Base-by-base conservation (phyloP, 257 asterid species). In the Primulina huaijiensis region DNA sequence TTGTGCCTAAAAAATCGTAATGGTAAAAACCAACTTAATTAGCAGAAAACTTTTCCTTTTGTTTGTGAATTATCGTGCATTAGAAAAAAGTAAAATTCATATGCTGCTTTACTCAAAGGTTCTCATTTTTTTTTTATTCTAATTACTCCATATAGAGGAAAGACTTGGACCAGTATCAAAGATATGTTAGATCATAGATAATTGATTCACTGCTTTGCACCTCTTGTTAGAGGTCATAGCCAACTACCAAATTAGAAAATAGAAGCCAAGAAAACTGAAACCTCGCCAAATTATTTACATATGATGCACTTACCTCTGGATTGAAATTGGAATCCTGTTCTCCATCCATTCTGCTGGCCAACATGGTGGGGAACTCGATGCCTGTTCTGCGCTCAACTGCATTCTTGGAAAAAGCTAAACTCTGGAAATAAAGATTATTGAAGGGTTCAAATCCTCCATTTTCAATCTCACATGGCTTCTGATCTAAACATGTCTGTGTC, bases 321-420 rank as follows among this genome's bases (percentile, higher is more conserved):
- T 83, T 62, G 74, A 89, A 87, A 74, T 67, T 79, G 58, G 88
- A 79, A 78, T 67, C 71, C 55, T 69, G 75, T 71, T 91, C 92
- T 59, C 82, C 87, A 59, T 83, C 65, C 43, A 79, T 75, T 34
- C 52, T 74, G 78, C 80, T 79, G 50, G 82, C 93, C 89, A 94
- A 82, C 80, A 85, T 64, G 67, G 92, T 76, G 30, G 99, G 99
- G 74, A 94, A 94, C 85, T 88, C 98, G 56, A 91, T 83, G 62
- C 99, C 99, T 58, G 99, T 94, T 83, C 76, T 80, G 16, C 89
- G 85, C 82, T 94, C 99, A 31, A 88, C 80, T 43, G 89, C 82
- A 73, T 74, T 85, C 71, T 84, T 86, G 40, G 89, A 78, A 92
- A 89, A 89, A 76, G 74, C 79, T 74, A 85, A 74, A 74, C 69